These are phyloP conservation scores for Aspergillus oerlinghausenensis DNA, from an alignment of 2,329 filamentous ascomycete species.

Conservation along the genomic window DNA sequence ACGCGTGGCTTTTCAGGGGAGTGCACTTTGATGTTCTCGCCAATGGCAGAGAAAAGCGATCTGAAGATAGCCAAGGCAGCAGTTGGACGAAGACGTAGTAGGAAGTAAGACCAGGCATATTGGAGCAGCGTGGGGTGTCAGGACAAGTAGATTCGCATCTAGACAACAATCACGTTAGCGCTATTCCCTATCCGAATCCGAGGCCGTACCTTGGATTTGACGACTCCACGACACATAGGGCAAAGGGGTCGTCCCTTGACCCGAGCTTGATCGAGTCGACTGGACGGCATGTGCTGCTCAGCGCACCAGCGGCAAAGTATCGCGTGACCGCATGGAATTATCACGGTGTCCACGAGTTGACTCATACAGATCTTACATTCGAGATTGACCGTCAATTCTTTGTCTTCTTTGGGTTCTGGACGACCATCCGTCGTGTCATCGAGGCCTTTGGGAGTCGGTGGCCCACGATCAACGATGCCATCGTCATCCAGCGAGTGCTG, in stretches of 20 bases:
- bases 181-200: neutral
- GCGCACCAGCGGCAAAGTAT: slow-evolving; percentile 54
- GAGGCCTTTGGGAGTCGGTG: slow-evolving; percentile 29
- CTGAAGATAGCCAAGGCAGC: neutral
- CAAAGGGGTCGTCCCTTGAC: slow-evolving; percentile 17
- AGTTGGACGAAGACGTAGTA: neutral
- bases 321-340: slow-evolving; percentile 53
- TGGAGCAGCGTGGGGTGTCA: neutral
- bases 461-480: neutral
- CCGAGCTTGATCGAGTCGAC: slow-evolving; percentile 30
- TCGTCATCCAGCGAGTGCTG: slow-evolving; percentile 2
- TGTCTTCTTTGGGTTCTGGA: slow-evolving; percentile 45
- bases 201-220: slow-evolving; percentile 23
- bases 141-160: slow-evolving; percentile 7
- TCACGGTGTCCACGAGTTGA: slow-evolving; percentile 49
- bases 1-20: no score
- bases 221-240: slow-evolving; percentile 25
- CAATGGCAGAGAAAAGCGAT: neutral
- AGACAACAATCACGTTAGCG: neutral
- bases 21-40: neutral
- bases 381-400: slow-evolving; percentile 47
- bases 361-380: slow-evolving; percentile 52
- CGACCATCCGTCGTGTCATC: slow-evolving; percentile 44
- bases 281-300: slow-evolving; percentile 45
- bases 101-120: neutral